Base-by-base conservation (phyloP, 139 green algal genomes). In the Auxenochlorella pyrenoidosa region DNA sequence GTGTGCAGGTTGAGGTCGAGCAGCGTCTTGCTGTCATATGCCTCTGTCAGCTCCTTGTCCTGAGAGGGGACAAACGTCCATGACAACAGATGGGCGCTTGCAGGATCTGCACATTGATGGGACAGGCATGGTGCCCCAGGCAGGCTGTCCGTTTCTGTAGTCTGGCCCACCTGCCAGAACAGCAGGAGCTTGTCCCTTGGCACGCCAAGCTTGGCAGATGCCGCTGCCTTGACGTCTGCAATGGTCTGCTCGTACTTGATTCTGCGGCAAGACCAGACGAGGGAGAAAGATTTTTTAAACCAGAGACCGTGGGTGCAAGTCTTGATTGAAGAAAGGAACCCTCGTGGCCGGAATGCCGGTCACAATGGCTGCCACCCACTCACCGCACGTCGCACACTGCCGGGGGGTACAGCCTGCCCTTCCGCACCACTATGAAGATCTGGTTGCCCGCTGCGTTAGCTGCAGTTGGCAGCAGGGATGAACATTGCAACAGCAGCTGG, bases 1-100 rank as follows among this genome's bases (percentile, higher is more conserved):
- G 95, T 97, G 86, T 98, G 95, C 83, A 98, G 85, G 89, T 95
- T 92, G 83, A 96, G 91, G 0, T 96, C 93, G 65, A 96, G 86
- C 84, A 98, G 87, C 0, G 93, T 97, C 59, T 91, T 95, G 76
- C 12, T 75, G 79, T 97, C 92, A 75, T 94, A 92, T 2, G 79
- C 89, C 0, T 79, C 34, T 0, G 90, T 95, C 15, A 97, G 89
- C 89, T 97, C 94, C 81, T 92, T 93, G 66, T 92, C 28, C 43
- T 54, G 18, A 2, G 2, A n/a, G 63, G 28, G 21, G 28, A 4
- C 5, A 15, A 38, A 26, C 3, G 63, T 68, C 4, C 5, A 26
- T 18, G 60, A 8, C 3, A 28, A 68, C 8, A 30, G 60, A 12
- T 68, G 60, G 5, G 16, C 10, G 24, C 60, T 68, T 30, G 24